Conservation (phyloP, 306 rosid genomes). For the Mimosa pudica region DNA sequence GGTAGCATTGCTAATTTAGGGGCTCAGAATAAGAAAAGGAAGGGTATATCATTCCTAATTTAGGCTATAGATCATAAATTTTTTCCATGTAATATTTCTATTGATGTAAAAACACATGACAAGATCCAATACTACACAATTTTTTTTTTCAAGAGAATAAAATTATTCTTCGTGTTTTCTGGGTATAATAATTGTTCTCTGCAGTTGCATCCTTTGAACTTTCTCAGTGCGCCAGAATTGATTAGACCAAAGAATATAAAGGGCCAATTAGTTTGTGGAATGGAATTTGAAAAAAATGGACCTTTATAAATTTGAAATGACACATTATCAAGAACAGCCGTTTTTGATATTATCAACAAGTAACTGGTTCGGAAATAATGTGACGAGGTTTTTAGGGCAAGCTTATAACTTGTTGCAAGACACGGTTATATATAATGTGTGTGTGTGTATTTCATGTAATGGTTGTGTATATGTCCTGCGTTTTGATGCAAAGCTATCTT, state of each 20-base stretch:
- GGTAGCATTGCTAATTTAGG: neutral
- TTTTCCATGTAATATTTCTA: neutral
- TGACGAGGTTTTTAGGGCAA: too few species aligned
- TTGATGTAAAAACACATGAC: neutral
- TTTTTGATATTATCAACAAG: too few species aligned
- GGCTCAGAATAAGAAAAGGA: slow-evolving; percentile 21
- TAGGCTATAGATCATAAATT: neutral
- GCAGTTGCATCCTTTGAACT: neutral
- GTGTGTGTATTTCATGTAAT: neutral
- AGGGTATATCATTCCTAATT: slow-evolving; percentile 32
- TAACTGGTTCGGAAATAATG: too few species aligned
- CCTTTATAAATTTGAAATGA: too few species aligned
- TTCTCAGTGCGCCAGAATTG: neutral
- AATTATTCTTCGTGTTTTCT: neutral
- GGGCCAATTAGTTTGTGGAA: neutral
- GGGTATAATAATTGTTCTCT: neutral
- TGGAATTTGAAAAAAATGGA: neutral
- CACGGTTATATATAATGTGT: neutral
- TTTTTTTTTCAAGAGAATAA: neutral
- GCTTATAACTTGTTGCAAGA: neutral
- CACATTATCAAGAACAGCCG: too few species aligned
- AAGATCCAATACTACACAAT: neutral
- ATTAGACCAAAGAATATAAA: neutral
- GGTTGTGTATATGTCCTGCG: neutral
- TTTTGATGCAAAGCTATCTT: neutral